Evolutionary conservation across 768 basidiomycete species (phyloP), one percentile per base, ranked within the genome.

Genomic region (Baorangia bicolor): DNA sequence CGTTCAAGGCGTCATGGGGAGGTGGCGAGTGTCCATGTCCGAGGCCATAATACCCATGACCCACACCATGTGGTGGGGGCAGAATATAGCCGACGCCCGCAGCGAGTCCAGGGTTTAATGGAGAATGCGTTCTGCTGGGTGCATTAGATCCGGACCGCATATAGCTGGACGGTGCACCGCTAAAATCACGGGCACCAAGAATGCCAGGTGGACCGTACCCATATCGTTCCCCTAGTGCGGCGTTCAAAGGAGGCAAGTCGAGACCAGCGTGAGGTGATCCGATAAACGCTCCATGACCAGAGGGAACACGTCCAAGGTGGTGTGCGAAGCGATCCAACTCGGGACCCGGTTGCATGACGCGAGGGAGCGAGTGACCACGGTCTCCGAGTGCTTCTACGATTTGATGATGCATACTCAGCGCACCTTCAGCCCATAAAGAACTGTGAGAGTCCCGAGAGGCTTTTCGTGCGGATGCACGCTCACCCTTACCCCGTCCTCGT

Each of bases 101-200:
- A 51, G 68, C 63, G 34, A 74, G 67, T 53, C 76, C 78, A 59
- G 80, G 83, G 49, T 80, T 81, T 64, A 85, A 69, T 45, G 87
- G 88, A 42, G 87, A 88, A 68, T 90, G 87, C 49, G 87, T 86
- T 62, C 87, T 75, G 69, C 85, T 89, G 6, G 88, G 88, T 25
- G 83, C 84, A 58, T 81, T 78, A 45, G 82, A 86, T 53, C 84
- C 78, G 23, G 86, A 81, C 62, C 86, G 79, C 61, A 86, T 74
- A 70, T 87, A 87, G 67, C 83, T 81, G 48, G 80, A 74, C 42
- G 75, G 75, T 55, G 78, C 75, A 60, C 70, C 75, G 50, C 73
- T 54, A 53, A 69, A 74, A 59, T 72, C 69, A 51, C 69, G 71
- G 21, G 58, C 55, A 53, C 66, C 60, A 37, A 72, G 62, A 51